Base-by-base conservation (phyloP, 192 early-diverging fungal species). In the Linnemannia zychae region DNA sequence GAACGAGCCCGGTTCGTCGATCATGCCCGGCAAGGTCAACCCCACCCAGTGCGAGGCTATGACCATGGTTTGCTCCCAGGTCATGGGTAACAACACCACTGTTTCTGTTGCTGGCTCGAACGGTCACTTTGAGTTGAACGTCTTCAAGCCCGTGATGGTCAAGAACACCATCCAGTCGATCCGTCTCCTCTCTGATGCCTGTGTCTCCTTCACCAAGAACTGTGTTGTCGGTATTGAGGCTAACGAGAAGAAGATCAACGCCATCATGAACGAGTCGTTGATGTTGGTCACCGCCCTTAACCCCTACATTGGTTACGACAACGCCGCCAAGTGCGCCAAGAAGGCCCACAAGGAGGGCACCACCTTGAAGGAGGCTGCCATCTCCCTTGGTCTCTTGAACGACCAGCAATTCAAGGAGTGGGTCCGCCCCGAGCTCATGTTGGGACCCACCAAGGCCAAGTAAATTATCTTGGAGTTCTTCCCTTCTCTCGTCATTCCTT, bases 11-110 rank as follows among this genome's bases (percentile, higher is more conserved):
- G 99, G 99, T 74, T 97, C 96, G 68, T 99, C 98, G 37, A 99
- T 99, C 85, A 99, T 99, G 98, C 98, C 98, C 50, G 98, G 98
- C 71, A 99, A 99, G 93, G 97, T 99, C 74, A 99, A 99, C 90
- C 99, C 99, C 60, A 99, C 99, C 22, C 99, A 99, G 90, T 98
- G 96, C 91, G 98, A 99, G 90, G 98, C 99, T 71, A 93, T 99
- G 94, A 99, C 98, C 34, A 99, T 99, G 98, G 96, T 99, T 48
- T 98, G 97, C 88, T 95, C 97, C 44, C 98, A 99, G 87, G 97
- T 99, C 60, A 98, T 99, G 92, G 99, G 99, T 84, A 99, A 99
- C 94, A 93, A 99, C 91, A 96, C 95, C 48, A 93, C 98, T 37
- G 94, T 99, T 73, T 92, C 96, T 33, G 87, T 99, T 83, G 96